Conservation (phyloP, 208 protist species). For the Zelonia costaricensis region DNA sequence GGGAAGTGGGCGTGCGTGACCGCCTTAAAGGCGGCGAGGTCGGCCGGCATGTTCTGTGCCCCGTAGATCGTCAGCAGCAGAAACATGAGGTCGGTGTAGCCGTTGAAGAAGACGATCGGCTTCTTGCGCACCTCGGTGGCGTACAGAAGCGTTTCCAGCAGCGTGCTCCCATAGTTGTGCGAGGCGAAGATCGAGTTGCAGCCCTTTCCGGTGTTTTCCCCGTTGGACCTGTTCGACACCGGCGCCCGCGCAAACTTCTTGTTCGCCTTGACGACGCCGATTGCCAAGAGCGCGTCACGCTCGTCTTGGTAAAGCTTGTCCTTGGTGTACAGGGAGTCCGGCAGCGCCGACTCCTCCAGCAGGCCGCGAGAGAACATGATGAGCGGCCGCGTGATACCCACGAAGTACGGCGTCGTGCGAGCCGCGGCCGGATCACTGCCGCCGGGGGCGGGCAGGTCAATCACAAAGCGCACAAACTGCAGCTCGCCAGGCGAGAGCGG, state of each 20-base stretch:
- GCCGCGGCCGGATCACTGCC: not conserved
- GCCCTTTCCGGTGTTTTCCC: not conserved
- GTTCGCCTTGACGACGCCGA: slow-evolving; percentile 20
- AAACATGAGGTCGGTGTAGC: slow-evolving; percentile 64
- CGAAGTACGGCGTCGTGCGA: slow-evolving; percentile 5
- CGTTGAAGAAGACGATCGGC: slow-evolving; percentile 64
- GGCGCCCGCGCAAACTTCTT: not conserved
- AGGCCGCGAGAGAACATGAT: slow-evolving; percentile 21
- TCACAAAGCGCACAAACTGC: slow-evolving; percentile 19
- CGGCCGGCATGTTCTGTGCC: slow-evolving; percentile 23
- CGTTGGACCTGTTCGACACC: not conserved
- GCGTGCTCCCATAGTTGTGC: slow-evolving; percentile 34
- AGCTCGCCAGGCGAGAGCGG: slow-evolving; percentile 19
- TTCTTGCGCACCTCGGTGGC: slow-evolving; percentile 39
- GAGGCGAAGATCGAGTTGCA: not conserved
- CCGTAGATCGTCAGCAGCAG: slow-evolving; percentile 39
- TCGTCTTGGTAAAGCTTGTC: slow-evolving; percentile 14
- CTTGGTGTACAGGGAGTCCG: slow-evolving; percentile 3
- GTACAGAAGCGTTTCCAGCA: slow-evolving; percentile 43
- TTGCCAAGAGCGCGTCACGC: slow-evolving; percentile 21
- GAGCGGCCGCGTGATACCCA: not conserved
- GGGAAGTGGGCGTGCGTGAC: slow-evolving; percentile 49
- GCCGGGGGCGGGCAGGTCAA: slow-evolving; percentile 7
- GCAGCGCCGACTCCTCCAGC: slow-evolving; percentile 7
- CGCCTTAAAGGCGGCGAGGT: slow-evolving; percentile 46